Conservation (phyloP, 768 basidiomycete genomes). For the Pleurotus salmoneostramineus region DNA sequence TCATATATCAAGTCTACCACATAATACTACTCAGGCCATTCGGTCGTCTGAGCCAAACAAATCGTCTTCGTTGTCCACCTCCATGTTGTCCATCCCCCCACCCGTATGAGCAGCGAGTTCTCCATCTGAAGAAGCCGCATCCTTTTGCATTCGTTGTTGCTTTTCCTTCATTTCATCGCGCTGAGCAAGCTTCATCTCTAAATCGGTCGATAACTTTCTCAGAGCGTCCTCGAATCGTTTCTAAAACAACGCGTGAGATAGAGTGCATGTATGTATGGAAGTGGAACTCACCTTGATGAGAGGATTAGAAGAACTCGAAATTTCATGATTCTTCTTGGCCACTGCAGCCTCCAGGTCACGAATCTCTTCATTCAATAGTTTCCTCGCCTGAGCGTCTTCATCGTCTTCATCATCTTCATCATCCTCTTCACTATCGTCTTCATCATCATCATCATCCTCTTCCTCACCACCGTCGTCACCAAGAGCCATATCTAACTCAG, state of each 20-base stretch:
- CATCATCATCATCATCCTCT: conserved; percentile 58
- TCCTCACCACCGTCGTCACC: conserved; percentile 59
- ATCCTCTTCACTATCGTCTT: conserved; percentile 65
- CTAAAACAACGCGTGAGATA: conserved; percentile 27
- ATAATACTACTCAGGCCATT: not conserved
- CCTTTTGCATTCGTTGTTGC: conserved; percentile 67
- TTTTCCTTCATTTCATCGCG: conserved; percentile 78
- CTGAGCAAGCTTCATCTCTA: conserved; percentile 81
- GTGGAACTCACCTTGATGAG: conserved; percentile 65
- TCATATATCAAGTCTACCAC: not conserved
- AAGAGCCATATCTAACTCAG: conserved; percentile 84
- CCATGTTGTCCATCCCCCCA: conserved; percentile 13
- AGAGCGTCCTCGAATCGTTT: conserved; percentile 93
- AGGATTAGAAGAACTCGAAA: conserved; percentile 80
- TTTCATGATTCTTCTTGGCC: conserved; percentile 78
- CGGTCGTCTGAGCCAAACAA: conserved; percentile 53
- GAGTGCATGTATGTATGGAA: not conserved
- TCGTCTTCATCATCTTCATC: conserved; percentile 84
- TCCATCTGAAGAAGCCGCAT: conserved; percentile 47
- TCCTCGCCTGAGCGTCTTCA: conserved; percentile 72
- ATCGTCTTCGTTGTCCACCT: conserved; percentile 23
- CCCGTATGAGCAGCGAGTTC: conserved; percentile 31
- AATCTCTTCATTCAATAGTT: conserved; percentile 85
- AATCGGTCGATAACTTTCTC: conserved; percentile 81
- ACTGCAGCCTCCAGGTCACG: conserved; percentile 86